Evolutionary conservation across 2,329 filamentous ascomycete genomes (phyloP).

Genomic region (Fusarium agapanthi): DNA sequence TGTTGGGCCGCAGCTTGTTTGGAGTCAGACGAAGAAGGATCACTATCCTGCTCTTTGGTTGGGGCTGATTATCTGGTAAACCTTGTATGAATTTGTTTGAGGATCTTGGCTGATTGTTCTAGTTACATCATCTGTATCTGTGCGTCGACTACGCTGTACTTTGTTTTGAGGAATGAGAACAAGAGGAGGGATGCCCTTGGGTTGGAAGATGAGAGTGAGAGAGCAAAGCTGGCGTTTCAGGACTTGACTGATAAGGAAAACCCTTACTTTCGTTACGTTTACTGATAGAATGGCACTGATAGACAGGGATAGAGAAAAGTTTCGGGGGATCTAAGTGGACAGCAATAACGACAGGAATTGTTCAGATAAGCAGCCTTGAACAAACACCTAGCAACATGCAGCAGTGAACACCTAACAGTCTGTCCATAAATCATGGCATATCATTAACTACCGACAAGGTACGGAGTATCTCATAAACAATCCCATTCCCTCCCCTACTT

Average conservation of each 20-base stretch:
- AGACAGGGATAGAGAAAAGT: background rate
- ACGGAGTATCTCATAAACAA: conserved; percentile 14
- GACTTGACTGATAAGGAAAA: conserved; percentile 77
- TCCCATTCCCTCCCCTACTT: conserved; percentile 24
- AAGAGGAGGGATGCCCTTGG: conserved; percentile 56
- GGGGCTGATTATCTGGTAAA: conserved; percentile 69
- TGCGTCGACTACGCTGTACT: conserved; percentile 63
- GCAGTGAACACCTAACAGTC: background rate
- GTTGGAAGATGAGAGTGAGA: conserved; percentile 63
- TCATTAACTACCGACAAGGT: conserved; percentile 30
- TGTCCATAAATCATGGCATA: conserved; percentile 8
- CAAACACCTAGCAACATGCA: background rate
- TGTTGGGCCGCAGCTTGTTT: conserved; percentile 76
- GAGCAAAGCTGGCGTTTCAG: conserved; percentile 71
- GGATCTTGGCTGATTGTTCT: background rate
- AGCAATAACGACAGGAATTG: background rate
- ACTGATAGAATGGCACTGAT: conserved; percentile 19
- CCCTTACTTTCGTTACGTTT: conserved; percentile 69
- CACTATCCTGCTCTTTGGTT: conserved; percentile 79
- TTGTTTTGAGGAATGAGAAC: conserved; percentile 69
- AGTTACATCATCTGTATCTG: conserved; percentile 75
- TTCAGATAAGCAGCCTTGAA: background rate
- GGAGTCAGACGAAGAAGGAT: conserved; percentile 67
- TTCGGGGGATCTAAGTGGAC: no score
- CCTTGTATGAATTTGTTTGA: background rate